phyloP scores from a whole-genome alignment of 2,329 filamentous ascomycete species.

The Pseudomassariella vexata region DNA sequence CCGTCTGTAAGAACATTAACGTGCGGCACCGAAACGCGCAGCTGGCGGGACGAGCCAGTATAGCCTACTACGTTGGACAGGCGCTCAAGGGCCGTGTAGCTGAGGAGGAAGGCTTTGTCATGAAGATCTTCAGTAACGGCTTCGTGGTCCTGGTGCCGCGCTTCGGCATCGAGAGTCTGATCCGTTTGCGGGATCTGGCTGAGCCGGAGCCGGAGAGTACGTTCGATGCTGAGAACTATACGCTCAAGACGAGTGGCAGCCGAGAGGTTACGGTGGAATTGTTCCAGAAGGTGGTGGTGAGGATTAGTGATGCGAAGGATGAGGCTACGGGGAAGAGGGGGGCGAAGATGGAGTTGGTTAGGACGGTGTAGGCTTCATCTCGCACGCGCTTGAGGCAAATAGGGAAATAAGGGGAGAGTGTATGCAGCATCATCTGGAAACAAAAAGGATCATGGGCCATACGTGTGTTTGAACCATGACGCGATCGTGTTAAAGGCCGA shows the following conservation, averaged over 20 bases:
- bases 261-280: slow-evolving; percentile 63
- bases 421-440: too few species aligned
- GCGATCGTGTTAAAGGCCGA: too few species aligned
- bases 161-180: slow-evolving; percentile 91
- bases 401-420: too few species aligned
- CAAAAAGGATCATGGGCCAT: too few species aligned
- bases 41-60: slow-evolving; percentile 85
- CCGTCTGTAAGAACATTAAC: slow-evolving; percentile 98
- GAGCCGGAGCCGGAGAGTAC: slow-evolving; percentile 71
- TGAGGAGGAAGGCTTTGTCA: slow-evolving; percentile 89
- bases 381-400: too few species aligned
- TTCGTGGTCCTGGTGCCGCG: slow-evolving; percentile 94
- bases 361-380: slow-evolving; percentile 1
- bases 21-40: slow-evolving; percentile 95
- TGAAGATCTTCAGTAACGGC: slow-evolving; percentile 96
- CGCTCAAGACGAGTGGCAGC: slow-evolving; percentile 56
- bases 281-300: slow-evolving; percentile 87
- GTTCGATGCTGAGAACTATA: slow-evolving; percentile 84
- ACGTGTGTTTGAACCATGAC: too few species aligned
- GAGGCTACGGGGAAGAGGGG: slow-evolving; percentile 94
- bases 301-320: slow-evolving; percentile 88
- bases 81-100: slow-evolving; percentile 72
- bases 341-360: slow-evolving; percentile 67
- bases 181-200: slow-evolving; percentile 77
- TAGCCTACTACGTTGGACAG: slow-evolving; percentile 97